These are phyloP conservation scores for Fraxinus sp. DNA, from an alignment of 305 asterid species.

Conservation along the genomic window DNA sequence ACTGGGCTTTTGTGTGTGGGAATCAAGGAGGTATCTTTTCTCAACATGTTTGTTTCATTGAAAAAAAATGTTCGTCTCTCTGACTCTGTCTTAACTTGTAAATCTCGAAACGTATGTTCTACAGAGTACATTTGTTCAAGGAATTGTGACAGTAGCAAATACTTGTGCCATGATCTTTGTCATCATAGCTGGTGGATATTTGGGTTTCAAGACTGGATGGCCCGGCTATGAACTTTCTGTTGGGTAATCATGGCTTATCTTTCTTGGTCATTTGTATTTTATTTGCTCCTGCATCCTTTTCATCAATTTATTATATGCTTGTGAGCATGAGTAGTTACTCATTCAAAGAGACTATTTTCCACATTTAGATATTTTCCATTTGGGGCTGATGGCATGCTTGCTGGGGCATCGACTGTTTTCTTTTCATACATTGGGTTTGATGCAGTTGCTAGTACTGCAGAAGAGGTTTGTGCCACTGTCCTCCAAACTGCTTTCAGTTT, in stretches of 20 bases:
- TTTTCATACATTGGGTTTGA: conserved; percentile 91
- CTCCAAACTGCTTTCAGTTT: background rate
- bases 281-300: background rate
- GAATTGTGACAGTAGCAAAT: conserved; percentile 73
- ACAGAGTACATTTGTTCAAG: conserved; percentile 89
- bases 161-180: conserved; percentile 86
- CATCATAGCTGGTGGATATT: conserved; percentile 85
- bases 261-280: conserved; percentile 17
- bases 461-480: conserved; percentile 55
- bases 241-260: conserved; percentile 49
- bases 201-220: conserved; percentile 94
- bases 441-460: conserved; percentile 95
- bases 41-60: conserved; percentile 11
- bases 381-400: conserved; percentile 94
- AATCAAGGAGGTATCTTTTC: conserved; percentile 78
- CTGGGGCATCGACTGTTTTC: conserved; percentile 96
- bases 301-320: conserved; percentile 10
- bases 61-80: background rate
- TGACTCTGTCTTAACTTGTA: conserved; percentile 17
- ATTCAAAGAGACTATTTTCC: background rate
- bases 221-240: conserved; percentile 79
- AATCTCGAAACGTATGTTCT: conserved; percentile 25
- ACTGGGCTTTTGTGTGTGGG: conserved; percentile 83
- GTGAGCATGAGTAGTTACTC: conserved; percentile 2
- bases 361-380: conserved; percentile 67